Base-by-base conservation (phyloP, 805 yeast genomes). In the Ogataea chonburiensis region DNA sequence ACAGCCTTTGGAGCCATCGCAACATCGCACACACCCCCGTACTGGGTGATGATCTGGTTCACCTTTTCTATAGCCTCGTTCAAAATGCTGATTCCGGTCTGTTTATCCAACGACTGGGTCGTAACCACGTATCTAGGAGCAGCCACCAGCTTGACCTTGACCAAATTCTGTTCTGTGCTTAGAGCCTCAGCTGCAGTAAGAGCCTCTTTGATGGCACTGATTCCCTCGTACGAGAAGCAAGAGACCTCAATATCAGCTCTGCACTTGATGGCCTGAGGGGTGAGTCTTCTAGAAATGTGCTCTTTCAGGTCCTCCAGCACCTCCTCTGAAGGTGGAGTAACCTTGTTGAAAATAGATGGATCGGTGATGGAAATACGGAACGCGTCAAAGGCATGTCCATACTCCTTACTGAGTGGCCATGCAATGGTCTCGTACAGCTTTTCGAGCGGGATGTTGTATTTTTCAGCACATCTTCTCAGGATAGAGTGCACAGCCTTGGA, bases 1-100 rank as follows among this genome's bases (percentile, higher is more conserved):
- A 93, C 98, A 27, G 98, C 97, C 78, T 89, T 91, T 59, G 98
- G 98, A 54, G 95, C 91, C 97, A 91, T 91, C 37, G 94, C 88
- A 47, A 91, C 83, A 50, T 85, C 86, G 63, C 95, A 83, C 40
- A 78, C 75, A 58, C 98, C 98, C 36, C 87, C 95, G 37, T 77
- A 73, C 14, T 73, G 69, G 43, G 73, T 74, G 55, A 93, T 88
- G 32, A 79, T 71, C 52, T 75, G 77, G 42, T 76, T 73, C 46
- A 93, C 84, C 51, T 73, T 79, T 48, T 75, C 83, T 48, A 93
- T 86, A 31, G 98, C 95, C 50, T 74, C 64, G 58, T 79, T 81
- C 58, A 93, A 73, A 28, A 79, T 67, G 41, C 81, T 84, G 49
- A 93, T 74, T 61, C 98, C 98, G 56, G 79, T 79, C 57, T 77